phyloP scores from a whole-genome alignment of 2,329 filamentous ascomycete species.

The Aspergillus viridinutans region DNA sequence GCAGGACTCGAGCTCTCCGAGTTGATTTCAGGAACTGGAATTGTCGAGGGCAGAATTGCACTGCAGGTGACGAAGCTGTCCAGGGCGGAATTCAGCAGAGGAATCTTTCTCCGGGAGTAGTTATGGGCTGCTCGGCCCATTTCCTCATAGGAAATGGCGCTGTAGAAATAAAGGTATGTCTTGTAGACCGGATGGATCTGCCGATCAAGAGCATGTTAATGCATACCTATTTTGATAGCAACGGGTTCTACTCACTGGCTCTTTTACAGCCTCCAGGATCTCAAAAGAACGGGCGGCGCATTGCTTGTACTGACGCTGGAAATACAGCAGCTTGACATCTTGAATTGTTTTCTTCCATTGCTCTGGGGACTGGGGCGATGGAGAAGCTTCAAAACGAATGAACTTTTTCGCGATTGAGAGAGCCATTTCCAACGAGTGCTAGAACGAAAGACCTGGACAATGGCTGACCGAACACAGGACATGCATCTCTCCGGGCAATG shows the following conservation, averaged over 20 bases:
- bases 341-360: constrained; percentile 34
- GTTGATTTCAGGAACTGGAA: constrained; percentile 2
- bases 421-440: constrained; percentile 8
- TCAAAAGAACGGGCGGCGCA: constrained; percentile 32
- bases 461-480: not conserved
- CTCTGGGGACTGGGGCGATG: constrained; percentile 12
- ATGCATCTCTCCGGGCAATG: not conserved
- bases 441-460: not conserved
- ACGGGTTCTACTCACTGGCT: constrained; percentile 21
- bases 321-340: constrained; percentile 34
- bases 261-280: constrained; percentile 23
- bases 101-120: constrained; percentile 43
- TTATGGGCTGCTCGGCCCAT: constrained; percentile 45
- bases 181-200: constrained; percentile 33
- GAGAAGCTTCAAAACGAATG: constrained; percentile 13
- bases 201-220: not conserved
- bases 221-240: not conserved
- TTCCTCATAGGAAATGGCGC: constrained; percentile 43
- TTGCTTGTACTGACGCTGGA: constrained; percentile 38
- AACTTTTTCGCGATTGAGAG: constrained; percentile 15
- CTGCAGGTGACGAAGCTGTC: constrained; percentile 36
- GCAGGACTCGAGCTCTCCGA: not conserved
- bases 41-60: constrained; percentile 20
- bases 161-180: constrained; percentile 45
- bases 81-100: constrained; percentile 38